These are phyloP conservation scores for Podospora didyma DNA, from an alignment of 495 filamentous ascomycete genomes.

Conservation along the genomic window DNA sequence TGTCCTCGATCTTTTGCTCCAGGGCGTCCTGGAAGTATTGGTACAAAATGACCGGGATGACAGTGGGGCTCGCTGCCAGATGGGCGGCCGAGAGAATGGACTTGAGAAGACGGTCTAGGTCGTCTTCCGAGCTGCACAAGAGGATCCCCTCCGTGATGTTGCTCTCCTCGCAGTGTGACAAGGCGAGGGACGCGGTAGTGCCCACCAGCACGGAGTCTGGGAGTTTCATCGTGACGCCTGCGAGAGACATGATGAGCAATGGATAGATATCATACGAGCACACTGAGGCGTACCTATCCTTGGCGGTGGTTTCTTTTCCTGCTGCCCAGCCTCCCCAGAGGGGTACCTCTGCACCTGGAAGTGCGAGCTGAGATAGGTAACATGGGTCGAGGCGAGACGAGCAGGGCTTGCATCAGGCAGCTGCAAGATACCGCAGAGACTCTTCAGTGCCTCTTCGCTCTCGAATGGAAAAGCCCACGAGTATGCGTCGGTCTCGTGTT, in stretches of 20 bases:
- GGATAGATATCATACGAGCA: background rate
- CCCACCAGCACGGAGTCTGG: background rate
- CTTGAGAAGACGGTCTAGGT: background rate
- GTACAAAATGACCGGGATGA: conserved; percentile 5
- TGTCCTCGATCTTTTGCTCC: background rate
- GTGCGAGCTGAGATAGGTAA: background rate
- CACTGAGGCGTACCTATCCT: background rate
- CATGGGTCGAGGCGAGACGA: background rate
- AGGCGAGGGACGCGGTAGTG: background rate
- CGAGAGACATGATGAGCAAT: too few species aligned
- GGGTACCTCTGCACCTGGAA: background rate
- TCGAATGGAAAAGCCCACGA: background rate
- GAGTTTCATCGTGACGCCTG: background rate
- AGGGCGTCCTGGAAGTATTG: background rate
- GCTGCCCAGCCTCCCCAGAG: background rate
- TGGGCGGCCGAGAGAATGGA: background rate
- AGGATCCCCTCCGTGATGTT: background rate
- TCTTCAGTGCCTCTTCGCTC: background rate
- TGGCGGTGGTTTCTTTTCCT: background rate
- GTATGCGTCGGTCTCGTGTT: background rate
- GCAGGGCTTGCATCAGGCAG: background rate
- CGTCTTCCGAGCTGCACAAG: background rate
- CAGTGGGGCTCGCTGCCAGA: background rate
- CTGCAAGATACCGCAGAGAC: background rate
- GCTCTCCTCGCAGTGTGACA: background rate